Evolutionary conservation across 768 basidiomycete genomes (phyloP), one percentile per base, ranked within the genome.

Genomic region (Lactarius indigo): DNA sequence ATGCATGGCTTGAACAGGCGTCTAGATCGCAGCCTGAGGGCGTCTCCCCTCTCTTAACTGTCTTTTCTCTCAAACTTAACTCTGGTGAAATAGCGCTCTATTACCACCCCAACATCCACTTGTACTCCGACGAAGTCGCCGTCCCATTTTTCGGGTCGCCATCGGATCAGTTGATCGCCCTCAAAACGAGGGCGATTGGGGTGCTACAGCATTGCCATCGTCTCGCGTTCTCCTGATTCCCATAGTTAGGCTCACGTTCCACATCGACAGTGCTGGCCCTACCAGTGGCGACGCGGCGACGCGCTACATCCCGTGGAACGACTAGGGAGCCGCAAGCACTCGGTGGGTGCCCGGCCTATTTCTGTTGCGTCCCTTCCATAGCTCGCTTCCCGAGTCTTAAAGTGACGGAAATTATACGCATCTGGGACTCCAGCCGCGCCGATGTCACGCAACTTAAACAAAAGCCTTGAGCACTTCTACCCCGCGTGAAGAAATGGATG

Each of bases 381-480:
- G 37, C 15, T 17, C 56, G 65, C 30, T 41, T 66, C 3, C 56
- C 44, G 47, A 33, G 7, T 28, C 54, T 26, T 10, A 18, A 18
- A 7, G 12, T 6, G 15, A 33, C 2, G 9, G 10, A n/a, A 3
- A 23, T 30, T 13, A 23, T 61, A 6, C 7, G 3, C n/a, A 7
- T 65, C 26, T 65, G 56, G 65, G 56, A 66, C 47, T 62, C 52
- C n/a, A 50, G 55, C 65, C 44, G 61, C 7, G 44, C 56, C 41
- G 37, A 23, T 20, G 56, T 52, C 30, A 15, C 17, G 5, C 23
- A 52, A 52, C 54, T 26, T 26, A 23, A 54, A 37, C 33, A 5
- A 2, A n/a, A 5, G 35, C 30, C 9, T 39, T 7, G 17, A 13
- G 55, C 57, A n/a, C 20, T n/a, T 9, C 6, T 41, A 28, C 44